A percentile compares a stretch with the other conserved stretches of the same genome.
Evolutionary conservation across 257 asterid genomes (phyloP).

Genomic region (Hygrophila difformis): DNA sequence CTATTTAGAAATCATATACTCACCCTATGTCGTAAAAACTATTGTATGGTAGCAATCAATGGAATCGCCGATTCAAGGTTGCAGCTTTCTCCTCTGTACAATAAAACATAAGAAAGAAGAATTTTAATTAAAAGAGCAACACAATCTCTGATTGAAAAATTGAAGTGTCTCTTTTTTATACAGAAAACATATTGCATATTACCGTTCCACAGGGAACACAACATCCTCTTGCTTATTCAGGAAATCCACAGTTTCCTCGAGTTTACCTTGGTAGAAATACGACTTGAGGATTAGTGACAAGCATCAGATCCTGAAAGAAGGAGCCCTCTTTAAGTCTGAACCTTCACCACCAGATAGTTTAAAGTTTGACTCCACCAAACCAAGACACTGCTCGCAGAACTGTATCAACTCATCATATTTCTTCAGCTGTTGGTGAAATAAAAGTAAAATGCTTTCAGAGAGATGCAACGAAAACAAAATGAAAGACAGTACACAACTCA

Average conservation of each 20-base stretch:
- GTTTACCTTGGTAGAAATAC: constrained; percentile 68
- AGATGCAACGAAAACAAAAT: constrained; percentile 6
- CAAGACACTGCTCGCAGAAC: constrained; percentile 59
- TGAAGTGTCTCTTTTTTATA: too few relatives aligned
- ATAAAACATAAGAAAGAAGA: constrained; percentile 16
- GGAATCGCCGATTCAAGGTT: constrained; percentile 56
- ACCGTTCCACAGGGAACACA: constrained; percentile 38
- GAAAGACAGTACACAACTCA: constrained; percentile 5
- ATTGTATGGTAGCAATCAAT: constrained; percentile 54
- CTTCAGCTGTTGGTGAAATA: constrained; percentile 50
- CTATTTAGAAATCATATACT: constrained; percentile 21
- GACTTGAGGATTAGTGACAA: constrained; percentile 58
- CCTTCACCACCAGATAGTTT: constrained; percentile 25
- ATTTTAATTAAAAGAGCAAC: constrained; percentile 15
- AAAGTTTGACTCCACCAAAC: constrained; percentile 35
- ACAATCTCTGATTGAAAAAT: too few relatives aligned
- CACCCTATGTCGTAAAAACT: constrained; percentile 76
- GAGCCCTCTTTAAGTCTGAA: constrained; percentile 35
- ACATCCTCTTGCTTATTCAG: constrained; percentile 70
- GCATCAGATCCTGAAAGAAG: constrained; percentile 62
- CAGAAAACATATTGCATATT: constrained; percentile 8
- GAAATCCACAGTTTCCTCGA: constrained; percentile 71
- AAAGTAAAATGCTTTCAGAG: constrained; percentile 14
- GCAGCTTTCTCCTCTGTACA: constrained; percentile 39
- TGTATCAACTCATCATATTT: constrained; percentile 74